Evolutionary conservation across 2,329 filamentous ascomycete genomes (phyloP).

Genomic region (Ceratocystis destructans): DNA sequence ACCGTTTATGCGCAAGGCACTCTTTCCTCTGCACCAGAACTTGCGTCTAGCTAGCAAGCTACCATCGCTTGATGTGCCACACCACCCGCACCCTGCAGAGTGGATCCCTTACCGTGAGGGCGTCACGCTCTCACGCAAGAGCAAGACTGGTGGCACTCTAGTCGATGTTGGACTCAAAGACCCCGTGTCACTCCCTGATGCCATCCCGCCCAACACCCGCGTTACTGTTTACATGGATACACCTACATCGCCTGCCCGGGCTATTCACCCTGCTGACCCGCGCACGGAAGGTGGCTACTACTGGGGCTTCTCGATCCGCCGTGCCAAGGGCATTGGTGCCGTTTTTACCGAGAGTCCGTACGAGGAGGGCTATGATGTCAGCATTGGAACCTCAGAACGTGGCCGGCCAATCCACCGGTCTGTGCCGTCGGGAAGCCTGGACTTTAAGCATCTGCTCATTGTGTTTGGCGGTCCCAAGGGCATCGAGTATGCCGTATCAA

Average conservation of each 20-base stretch:
- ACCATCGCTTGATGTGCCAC: slow-evolving; percentile 70
- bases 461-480: slow-evolving; percentile 73
- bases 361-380: slow-evolving; percentile 67
- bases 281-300: slow-evolving; percentile 68
- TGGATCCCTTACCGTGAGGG: slow-evolving; percentile 72
- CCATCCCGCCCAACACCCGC: slow-evolving; percentile 56
- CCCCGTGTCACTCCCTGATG: slow-evolving; percentile 41
- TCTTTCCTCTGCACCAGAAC: slow-evolving; percentile 71
- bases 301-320: slow-evolving; percentile 68
- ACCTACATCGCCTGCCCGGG: slow-evolving; percentile 33
- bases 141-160: slow-evolving; percentile 36
- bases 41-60: slow-evolving; percentile 58
- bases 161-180: slow-evolving; percentile 46
- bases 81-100: slow-evolving; percentile 63
- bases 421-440: slow-evolving; percentile 27
- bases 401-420: slow-evolving; percentile 40
- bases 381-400: slow-evolving; percentile 71
- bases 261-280: slow-evolving; percentile 52
- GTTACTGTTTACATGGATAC: slow-evolving; percentile 56
- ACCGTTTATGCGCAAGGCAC: slow-evolving; percentile 59
- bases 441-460: slow-evolving; percentile 58
- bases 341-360: slow-evolving; percentile 67
- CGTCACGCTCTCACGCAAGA: slow-evolving; percentile 38
- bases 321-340: slow-evolving; percentile 49
- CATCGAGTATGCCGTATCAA: slow-evolving; percentile 59